phyloP scores from a whole-genome alignment of 805 yeast species.

The Zygosaccharomyces bailii region DNA sequence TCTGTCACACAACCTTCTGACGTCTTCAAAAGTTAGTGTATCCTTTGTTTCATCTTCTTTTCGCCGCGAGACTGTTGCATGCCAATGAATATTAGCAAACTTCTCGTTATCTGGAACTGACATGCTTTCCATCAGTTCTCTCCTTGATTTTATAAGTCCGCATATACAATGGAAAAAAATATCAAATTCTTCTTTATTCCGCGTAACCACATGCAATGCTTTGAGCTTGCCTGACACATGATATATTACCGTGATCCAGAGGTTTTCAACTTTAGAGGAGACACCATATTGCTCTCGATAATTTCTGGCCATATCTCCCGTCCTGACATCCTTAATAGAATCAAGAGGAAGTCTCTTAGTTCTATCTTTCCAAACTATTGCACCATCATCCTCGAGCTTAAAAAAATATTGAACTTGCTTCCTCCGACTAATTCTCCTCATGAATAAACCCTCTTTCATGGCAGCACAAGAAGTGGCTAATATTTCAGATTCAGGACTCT shows the following conservation, averaged over 20 bases:
- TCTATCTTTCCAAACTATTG: constrained; percentile 31
- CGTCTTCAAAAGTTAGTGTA: constrained; percentile 58
- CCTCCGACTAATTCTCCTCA: constrained; percentile 33
- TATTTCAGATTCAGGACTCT: constrained; percentile 11
- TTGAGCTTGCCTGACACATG: constrained; percentile 62
- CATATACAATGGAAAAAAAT: constrained; percentile 52
- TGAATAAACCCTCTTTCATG: constrained; percentile 23
- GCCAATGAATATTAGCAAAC: constrained; percentile 66
- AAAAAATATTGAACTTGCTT: constrained; percentile 27
- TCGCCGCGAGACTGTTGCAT: constrained; percentile 39
- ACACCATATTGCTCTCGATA: constrained; percentile 83
- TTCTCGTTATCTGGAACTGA: constrained; percentile 56
- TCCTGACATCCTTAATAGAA: constrained; percentile 36
- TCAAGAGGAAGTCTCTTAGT: constrained; percentile 31
- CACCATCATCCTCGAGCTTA: constrained; percentile 20
- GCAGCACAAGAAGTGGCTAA: constrained; percentile 12
- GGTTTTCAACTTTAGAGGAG: constrained; percentile 55
- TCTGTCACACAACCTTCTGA: constrained; percentile 58
- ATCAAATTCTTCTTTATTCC: constrained; percentile 49
- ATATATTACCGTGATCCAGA: constrained; percentile 83
- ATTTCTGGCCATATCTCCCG: constrained; percentile 70
- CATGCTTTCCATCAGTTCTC: constrained; percentile 59
- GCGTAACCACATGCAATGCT: constrained; percentile 75
- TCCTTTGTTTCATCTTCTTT: constrained; percentile 38
- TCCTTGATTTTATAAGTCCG: constrained; percentile 53